Conservation (phyloP, 768 basidiomycete genomes). For the Termitomyces heimii region DNA sequence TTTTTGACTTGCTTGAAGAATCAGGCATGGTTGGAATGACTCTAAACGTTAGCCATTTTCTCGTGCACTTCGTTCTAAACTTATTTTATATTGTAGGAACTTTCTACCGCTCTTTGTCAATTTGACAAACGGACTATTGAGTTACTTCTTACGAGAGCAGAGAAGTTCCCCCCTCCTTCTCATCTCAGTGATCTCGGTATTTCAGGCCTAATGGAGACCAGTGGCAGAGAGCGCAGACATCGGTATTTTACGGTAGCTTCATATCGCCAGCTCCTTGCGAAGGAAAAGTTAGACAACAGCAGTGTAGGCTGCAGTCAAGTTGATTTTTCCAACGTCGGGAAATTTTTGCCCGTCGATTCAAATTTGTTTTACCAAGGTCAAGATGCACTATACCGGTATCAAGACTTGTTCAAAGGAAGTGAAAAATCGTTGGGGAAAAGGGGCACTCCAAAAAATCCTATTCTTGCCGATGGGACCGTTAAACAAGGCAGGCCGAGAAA, state of each 20-base stretch:
- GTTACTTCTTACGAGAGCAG: constrained; percentile 66
- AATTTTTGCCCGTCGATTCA: constrained; percentile 40
- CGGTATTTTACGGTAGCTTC: constrained; percentile 74
- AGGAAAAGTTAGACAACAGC: constrained; percentile 58
- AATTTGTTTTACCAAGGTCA: constrained; percentile 51
- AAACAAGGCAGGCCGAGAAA: constrained; percentile 60
- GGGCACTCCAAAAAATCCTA: constrained; percentile 35
- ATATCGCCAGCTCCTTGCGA: constrained; percentile 56
- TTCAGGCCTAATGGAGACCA: constrained; percentile 70
- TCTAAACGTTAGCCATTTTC: constrained; percentile 44
- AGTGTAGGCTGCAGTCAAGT: constrained; percentile 35
- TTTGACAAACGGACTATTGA: constrained; percentile 84
- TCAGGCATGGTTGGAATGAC: constrained; percentile 68
- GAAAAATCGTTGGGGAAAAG: constrained; percentile 26
- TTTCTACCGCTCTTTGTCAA: constrained; percentile 53
- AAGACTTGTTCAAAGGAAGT: constrained; percentile 42
- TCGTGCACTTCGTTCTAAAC: not conserved
- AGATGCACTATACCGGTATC: constrained; percentile 34
- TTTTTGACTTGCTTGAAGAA: constrained; percentile 66
- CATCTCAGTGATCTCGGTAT: constrained; percentile 72
- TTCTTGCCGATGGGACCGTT: constrained; percentile 42
- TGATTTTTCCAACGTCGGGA: constrained; percentile 47
- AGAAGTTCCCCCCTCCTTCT: constrained; percentile 54
- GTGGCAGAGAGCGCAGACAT: constrained; percentile 81
- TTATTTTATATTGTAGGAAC: constrained; percentile 38